phyloP scores from a whole-genome alignment of 192 early-diverging fungal genomes.

The Mortierella hygrophila region DNA sequence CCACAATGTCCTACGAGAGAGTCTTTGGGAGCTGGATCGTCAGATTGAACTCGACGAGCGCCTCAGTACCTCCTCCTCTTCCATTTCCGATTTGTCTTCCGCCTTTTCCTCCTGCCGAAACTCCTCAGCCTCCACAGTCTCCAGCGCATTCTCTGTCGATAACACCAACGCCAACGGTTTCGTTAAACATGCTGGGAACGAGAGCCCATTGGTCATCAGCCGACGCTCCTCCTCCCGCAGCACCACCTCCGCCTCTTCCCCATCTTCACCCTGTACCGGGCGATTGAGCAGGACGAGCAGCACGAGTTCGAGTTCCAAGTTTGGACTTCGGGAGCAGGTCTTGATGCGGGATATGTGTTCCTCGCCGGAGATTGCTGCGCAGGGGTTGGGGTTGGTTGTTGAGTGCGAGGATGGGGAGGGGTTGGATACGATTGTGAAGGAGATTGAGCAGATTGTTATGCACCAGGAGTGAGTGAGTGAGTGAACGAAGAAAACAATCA shows the following conservation, averaged over 20 bases:
- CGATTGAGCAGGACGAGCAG: slow-evolving; percentile 17
- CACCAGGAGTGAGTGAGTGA: neutral
- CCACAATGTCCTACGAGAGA: slow-evolving; percentile 24
- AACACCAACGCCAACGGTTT: no score
- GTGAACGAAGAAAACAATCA: no score
- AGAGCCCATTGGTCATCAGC: neutral
- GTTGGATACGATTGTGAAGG: slow-evolving; percentile 8
- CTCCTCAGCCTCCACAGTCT: slow-evolving; percentile 10
- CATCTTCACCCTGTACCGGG: neutral
- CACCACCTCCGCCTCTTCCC: neutral
- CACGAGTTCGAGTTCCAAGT: neutral
- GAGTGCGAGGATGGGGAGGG: slow-evolving; percentile 3
- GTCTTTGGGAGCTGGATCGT: slow-evolving; percentile 35
- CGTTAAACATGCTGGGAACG: no score
- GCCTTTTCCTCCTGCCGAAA: neutral
- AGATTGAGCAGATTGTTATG: neutral
- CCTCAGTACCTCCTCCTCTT: neutral
- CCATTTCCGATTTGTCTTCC: neutral
- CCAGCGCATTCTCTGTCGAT: slow-evolving; percentile 2
- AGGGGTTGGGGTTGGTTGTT: neutral
- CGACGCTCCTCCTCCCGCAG: neutral
- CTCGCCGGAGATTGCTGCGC: neutral
- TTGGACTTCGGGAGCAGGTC: slow-evolving; percentile 15
- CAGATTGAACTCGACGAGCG: slow-evolving; percentile 17
- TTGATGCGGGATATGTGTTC: neutral